Conservation (phyloP, 805 yeast species). For the Spathaspora gorwiae region DNA sequence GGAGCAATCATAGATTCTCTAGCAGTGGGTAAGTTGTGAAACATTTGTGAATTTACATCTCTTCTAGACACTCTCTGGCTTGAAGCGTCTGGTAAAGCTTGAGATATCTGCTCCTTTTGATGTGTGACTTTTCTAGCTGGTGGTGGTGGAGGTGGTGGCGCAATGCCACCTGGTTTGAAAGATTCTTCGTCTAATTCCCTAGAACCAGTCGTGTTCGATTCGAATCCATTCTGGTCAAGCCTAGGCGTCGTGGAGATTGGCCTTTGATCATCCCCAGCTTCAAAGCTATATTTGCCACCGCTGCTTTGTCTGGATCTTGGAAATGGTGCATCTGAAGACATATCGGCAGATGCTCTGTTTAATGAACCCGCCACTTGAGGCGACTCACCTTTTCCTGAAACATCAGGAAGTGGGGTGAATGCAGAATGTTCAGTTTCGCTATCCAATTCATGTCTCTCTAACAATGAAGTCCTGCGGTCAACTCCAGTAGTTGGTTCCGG, state of each 20-base stretch:
- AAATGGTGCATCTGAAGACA: conserved; percentile 5
- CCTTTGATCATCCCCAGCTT: conserved; percentile 35
- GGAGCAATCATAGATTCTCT: conserved; percentile 17
- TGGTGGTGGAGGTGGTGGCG: conserved; percentile 55
- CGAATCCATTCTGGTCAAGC: conserved; percentile 6
- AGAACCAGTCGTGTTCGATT: neutral
- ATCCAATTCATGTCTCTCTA: conserved; percentile 30
- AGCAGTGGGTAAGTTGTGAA: conserved; percentile 41
- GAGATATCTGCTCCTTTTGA: conserved; percentile 14
- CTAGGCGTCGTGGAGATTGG: conserved; percentile 28
- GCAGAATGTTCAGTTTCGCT: neutral
- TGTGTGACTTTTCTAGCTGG: conserved; percentile 50
- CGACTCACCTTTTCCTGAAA: neutral
- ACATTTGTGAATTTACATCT: conserved; percentile 43
- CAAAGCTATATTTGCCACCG: conserved; percentile 32
- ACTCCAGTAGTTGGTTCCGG: conserved; percentile 10
- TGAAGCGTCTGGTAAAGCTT: conserved; percentile 1
- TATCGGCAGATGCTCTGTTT: neutral
- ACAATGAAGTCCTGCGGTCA: conserved; percentile 23
- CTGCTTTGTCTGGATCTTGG: conserved; percentile 16
- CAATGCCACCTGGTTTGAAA: neutral
- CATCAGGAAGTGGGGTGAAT: neutral
- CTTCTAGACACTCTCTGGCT: conserved; percentile 11
- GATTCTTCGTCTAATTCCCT: too few relatives aligned
- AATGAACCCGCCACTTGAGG: neutral